Evolutionary conservation across 2,329 filamentous ascomycete species (phyloP).

Genomic region (Colletotrichum godetiae): DNA sequence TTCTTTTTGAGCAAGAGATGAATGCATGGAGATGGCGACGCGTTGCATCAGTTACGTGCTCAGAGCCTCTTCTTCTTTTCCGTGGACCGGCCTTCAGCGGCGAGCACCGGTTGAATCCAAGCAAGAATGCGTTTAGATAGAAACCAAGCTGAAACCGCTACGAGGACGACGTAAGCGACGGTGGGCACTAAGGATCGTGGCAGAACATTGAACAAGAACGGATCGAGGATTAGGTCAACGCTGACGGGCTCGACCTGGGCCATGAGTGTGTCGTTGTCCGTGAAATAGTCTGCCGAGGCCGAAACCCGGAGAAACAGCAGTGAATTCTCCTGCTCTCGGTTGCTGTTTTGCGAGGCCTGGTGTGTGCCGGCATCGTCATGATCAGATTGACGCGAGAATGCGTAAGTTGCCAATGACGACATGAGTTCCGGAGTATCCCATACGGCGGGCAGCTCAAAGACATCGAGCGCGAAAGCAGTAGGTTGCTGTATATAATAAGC

Average conservation of each 20-base stretch:
- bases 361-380: conserved; percentile 21
- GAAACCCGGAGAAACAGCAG: conserved; percentile 79
- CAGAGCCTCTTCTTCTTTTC: conserved; percentile 53
- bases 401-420: conserved; percentile 72
- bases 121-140: conserved; percentile 51
- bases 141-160: conserved; percentile 64
- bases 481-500: conserved; percentile 74
- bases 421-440: conserved; percentile 72
- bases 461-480: conserved; percentile 78
- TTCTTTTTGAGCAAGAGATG: conserved; percentile 23
- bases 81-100: conserved; percentile 38
- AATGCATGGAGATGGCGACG: conserved; percentile 18
- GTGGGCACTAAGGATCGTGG: conserved; percentile 83
- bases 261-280: conserved; percentile 81
- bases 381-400: conserved; percentile 58
- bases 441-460: conserved; percentile 70
- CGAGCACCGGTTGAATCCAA: conserved; percentile 44
- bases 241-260: conserved; percentile 75
- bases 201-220: conserved; percentile 82
- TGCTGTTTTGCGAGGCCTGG: conserved; percentile 34
- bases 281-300: conserved; percentile 87
- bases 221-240: conserved; percentile 88
- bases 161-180: conserved; percentile 71
- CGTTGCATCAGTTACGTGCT: conserved; percentile 13
- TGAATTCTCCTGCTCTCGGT: conserved; percentile 50